These are phyloP conservation scores for Iris macrosiphon DNA, from an alignment of 106 monocot species.

Conservation along the genomic window DNA sequence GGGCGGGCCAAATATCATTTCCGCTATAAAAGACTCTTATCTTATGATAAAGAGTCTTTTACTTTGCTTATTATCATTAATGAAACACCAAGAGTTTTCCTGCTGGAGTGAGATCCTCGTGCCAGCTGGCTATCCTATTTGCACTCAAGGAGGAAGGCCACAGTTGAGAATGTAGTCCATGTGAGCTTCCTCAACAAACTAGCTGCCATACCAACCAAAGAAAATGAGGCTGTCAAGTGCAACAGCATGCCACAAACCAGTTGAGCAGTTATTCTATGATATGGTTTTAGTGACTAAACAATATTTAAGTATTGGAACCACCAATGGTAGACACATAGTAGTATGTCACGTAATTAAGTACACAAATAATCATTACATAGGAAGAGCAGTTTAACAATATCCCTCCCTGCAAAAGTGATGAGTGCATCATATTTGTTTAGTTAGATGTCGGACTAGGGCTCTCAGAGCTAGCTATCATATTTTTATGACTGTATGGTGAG, in stretches of 20 bases:
- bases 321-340: background rate
- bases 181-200: constrained; percentile 4
- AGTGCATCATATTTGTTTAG: background rate
- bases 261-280: background rate
- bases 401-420: background rate
- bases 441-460: background rate
- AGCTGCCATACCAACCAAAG: background rate
- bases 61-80: too few species aligned
- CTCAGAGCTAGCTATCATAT: background rate
- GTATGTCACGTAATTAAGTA: background rate
- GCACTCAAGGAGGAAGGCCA: too few species aligned
- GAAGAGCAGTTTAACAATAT: background rate
- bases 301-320: background rate
- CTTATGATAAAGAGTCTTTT: too few species aligned
- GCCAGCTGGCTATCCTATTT: too few species aligned
- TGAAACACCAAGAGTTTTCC: too few species aligned
- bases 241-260: background rate
- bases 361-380: background rate
- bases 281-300: background rate
- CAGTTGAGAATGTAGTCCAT: too few species aligned
- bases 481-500: background rate
- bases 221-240: background rate
- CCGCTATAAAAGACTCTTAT: too few species aligned
- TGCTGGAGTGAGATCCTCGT: too few species aligned
- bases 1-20: too few species aligned